Conservation (phyloP, 768 basidiomycete species). For the Postia placenta region DNA sequence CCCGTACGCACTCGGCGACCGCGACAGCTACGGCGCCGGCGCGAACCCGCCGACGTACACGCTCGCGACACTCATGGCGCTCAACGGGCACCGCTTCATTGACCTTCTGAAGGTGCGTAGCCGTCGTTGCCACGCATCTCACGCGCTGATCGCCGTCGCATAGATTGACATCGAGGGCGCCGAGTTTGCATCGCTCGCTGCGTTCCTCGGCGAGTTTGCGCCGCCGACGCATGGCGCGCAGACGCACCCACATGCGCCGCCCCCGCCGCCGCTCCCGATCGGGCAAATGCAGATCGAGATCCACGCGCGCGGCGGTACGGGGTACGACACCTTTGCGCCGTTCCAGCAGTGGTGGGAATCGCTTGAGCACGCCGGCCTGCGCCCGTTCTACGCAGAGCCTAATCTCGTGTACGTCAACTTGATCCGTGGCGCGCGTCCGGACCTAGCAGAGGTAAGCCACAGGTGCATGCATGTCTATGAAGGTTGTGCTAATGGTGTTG, state of each 20-base stretch:
- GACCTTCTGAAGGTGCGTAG: constrained; percentile 50
- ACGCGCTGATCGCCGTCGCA: not conserved
- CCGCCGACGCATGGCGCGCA: not conserved
- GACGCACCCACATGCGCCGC: not conserved
- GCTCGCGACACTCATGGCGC: constrained; percentile 51
- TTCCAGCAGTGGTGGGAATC: constrained; percentile 62
- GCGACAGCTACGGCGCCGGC: constrained; percentile 37
- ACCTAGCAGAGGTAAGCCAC: constrained; percentile 31
- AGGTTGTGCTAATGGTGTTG: not conserved
- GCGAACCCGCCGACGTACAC: constrained; percentile 49
- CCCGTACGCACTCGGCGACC: constrained; percentile 25
- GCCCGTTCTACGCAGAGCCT: constrained; percentile 65
- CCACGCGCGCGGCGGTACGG: constrained; percentile 31
- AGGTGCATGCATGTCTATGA: not conserved
- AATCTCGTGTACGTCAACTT: constrained; percentile 40
- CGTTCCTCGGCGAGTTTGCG: constrained; percentile 40
- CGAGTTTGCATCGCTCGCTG: constrained; percentile 52
- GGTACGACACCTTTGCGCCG: constrained; percentile 33
- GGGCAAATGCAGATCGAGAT: constrained; percentile 68
- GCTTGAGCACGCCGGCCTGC: constrained; percentile 56
- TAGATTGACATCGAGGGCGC: constrained; percentile 58
- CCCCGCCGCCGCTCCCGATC: constrained; percentile 39
- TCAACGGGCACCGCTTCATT: constrained; percentile 61
- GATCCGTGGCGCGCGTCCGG: constrained; percentile 25
- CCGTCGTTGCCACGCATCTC: not conserved